These are phyloP conservation scores for Ophiosphaerella narmari DNA, from an alignment of 2,329 filamentous ascomycete species.

Conservation along the genomic window DNA sequence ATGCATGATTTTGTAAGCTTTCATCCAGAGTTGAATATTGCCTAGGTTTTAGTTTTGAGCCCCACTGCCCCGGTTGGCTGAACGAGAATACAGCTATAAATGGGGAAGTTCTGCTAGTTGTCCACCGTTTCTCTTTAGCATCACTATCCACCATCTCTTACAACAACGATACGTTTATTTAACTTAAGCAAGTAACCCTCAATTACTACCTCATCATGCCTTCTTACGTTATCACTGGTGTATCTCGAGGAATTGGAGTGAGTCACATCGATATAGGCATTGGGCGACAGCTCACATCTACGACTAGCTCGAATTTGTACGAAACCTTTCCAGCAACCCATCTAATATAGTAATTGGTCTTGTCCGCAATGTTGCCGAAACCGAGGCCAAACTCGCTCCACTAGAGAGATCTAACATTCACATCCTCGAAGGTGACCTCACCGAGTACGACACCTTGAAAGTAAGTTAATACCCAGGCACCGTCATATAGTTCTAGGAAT, in stretches of 20 bases:
- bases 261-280: not conserved
- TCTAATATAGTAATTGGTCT: conserved; percentile 41
- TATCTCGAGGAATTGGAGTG: conserved; percentile 40
- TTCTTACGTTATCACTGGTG: conserved; percentile 40
- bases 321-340: conserved; percentile 30
- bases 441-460: conserved; percentile 38
- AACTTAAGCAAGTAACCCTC: no score
- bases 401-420: conserved; percentile 40
- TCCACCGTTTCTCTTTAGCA: no score
- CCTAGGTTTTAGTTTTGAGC: no score
- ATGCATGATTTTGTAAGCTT: no score
- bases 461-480: not conserved
- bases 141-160: not conserved
- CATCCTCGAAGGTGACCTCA: conserved; percentile 46
- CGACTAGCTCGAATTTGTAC: conserved; percentile 35
- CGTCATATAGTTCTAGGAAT: not conserved
- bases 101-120: no score
- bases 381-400: conserved; percentile 7
- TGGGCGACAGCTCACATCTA: no score
- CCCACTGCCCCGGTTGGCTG: no score
- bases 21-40: no score
- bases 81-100: no score
- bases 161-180: not conserved
- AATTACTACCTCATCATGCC: conserved; percentile 23
- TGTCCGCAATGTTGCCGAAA: conserved; percentile 30